Conservation (phyloP, 140 eudicot genomes). For the Bidens hawaiensis region DNA sequence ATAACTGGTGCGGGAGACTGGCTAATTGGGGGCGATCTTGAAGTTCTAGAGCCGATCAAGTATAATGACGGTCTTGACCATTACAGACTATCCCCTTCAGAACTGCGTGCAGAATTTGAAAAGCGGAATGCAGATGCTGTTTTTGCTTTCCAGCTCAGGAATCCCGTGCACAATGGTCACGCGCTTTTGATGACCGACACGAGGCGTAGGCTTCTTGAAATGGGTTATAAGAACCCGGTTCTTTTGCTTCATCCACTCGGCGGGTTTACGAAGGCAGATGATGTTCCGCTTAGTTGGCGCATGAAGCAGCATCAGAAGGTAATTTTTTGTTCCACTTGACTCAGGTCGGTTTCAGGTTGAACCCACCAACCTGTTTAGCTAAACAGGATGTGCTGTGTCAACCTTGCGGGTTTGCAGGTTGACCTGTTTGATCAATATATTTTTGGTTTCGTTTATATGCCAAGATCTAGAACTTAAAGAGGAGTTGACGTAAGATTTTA, state of each 20-base stretch:
- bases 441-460: too few species aligned
- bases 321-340: too few species aligned
- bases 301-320: constrained; percentile 98
- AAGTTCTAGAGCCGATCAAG: constrained; percentile 76
- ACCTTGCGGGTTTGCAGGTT: background rate
- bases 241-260: constrained; percentile 99
- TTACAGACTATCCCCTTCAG: constrained; percentile 73
- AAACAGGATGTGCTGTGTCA: too few species aligned
- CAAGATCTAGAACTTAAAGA: too few species aligned
- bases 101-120: constrained; percentile 72
- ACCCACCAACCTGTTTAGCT: too few species aligned
- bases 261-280: constrained; percentile 91
- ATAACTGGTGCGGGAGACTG: constrained; percentile 80
- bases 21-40: constrained; percentile 93
- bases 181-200: constrained; percentile 96
- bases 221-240: constrained; percentile 87
- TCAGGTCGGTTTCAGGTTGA: too few species aligned
- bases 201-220: constrained; percentile 78
- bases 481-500: too few species aligned
- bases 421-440: background rate
- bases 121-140: constrained; percentile 93
- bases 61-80: constrained; percentile 89
- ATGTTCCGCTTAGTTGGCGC: constrained; percentile 86
- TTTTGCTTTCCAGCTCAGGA: constrained; percentile 96
- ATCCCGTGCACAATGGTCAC: constrained; percentile 96